Evolutionary conservation across 768 basidiomycete genomes (phyloP), one percentile per base, ranked within the genome.

Genomic region (Lactarius pseudohatsudake): DNA sequence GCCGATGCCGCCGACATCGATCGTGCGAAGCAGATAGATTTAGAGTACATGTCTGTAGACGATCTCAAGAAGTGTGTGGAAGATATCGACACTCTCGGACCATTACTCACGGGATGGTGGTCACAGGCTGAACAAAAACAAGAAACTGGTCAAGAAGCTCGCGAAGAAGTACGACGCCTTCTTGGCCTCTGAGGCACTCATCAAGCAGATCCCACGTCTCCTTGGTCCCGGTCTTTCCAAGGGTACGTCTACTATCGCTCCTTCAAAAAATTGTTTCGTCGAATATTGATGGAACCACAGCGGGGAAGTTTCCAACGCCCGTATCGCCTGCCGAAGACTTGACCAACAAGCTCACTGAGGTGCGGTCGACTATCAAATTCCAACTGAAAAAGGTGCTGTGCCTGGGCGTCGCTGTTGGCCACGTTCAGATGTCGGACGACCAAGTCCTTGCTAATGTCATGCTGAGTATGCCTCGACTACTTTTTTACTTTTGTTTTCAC

Each of bases 131-230:
- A 97, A 96, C 90, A 96, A 97, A 84, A 99, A 98, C 87, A 98
- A 99, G 86, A 99, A 99, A 83, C 92, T 99, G 69, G 97, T 98
- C 76, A 99, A 98, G 86, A 97, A 97, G 84, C 92, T 98, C 73
- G 96, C 96, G 72, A 98, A 98, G 85, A 98, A 98, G 79, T 96
- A 98, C 82, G 96, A 99, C 74, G 95, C 96, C 66, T 99, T 99
- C 90, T 82, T 99, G 72, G 87, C 96, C 41, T 98, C 97, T 65
- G 97, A 99, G 79, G 81, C 93, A 68, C 85, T 99, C 72, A 98
- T 99, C 86, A 98, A 97, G 85, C 96, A 98, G 82, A 98, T 99
- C 68, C 97, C 97, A 72, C 96, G 97, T 96, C 88, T 98, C 61
- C 88, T 99, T 69, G 97, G 97, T 67, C 97, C 97, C 74, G 97